Conservation (phyloP, 305 asterid genomes). For the Fraxinus xanthoxyloides region DNA sequence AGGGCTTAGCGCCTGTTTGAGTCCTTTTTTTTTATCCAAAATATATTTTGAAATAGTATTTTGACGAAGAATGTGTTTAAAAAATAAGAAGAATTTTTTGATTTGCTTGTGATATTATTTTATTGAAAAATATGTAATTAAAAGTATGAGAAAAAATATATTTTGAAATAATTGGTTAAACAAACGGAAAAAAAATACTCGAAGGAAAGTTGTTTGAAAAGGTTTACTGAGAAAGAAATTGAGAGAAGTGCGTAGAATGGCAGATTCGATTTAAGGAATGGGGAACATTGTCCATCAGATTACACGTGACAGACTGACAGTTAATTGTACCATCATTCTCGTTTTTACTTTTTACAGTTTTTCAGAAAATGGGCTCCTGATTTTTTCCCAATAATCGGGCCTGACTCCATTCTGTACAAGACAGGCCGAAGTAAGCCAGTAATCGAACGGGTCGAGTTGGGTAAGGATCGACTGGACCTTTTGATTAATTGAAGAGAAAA, state of each 20-base stretch:
- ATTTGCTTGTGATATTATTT: too few relatives aligned
- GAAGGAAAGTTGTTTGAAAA: background rate
- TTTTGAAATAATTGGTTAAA: too few relatives aligned
- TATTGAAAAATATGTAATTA: too few relatives aligned
- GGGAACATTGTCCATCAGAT: constrained; percentile 33
- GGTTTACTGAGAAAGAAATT: background rate
- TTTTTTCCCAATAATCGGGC: background rate
- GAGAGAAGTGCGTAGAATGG: background rate
- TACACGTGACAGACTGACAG: constrained; percentile 49
- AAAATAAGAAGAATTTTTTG: too few relatives aligned
- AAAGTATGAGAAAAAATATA: too few relatives aligned
- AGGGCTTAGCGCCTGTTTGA: background rate
- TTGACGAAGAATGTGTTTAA: too few relatives aligned
- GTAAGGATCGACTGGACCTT: background rate
- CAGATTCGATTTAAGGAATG: background rate
- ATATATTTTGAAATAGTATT: too few relatives aligned
- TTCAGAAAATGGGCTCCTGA: background rate
- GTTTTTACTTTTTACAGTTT: background rate
- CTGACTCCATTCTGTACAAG: background rate
- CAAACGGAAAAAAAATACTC: background rate
- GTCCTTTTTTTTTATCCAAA: too few relatives aligned
- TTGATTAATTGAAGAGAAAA: background rate
- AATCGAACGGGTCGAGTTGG: background rate
- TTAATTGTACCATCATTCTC: constrained; percentile 12
- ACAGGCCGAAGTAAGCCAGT: background rate